Evolutionary conservation across 1,139 yeast species (phyloP).

Genomic region (Kluyveromyces sp.): DNA sequence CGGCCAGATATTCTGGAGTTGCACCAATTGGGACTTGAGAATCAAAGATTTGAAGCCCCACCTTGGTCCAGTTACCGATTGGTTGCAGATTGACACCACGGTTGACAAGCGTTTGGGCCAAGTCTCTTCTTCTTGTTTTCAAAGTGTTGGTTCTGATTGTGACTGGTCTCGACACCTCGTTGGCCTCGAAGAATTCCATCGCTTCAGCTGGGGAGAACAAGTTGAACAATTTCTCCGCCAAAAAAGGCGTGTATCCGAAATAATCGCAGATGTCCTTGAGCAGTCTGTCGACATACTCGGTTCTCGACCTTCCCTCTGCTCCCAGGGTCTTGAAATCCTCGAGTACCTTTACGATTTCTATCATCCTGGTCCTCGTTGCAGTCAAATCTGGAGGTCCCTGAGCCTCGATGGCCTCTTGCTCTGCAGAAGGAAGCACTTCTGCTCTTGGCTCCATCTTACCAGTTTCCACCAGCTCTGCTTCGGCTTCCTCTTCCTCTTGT

Average conservation of each 20-base stretch:
- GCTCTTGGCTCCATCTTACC: slow-evolving; percentile 65
- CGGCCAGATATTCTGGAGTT: slow-evolving; percentile 96
- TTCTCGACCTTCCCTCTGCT: slow-evolving; percentile 80
- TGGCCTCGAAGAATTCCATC: slow-evolving; percentile 96
- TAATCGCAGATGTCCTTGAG: slow-evolving; percentile 83
- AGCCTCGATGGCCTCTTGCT: slow-evolving; percentile 46
- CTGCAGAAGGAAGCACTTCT: slow-evolving; percentile 52
- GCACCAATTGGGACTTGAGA: slow-evolving; percentile 99
- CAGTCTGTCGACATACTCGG: slow-evolving; percentile 71
- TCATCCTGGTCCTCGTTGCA: slow-evolving; percentile 83
- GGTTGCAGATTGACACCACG: slow-evolving; percentile 97
- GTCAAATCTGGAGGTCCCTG: slow-evolving; percentile 66
- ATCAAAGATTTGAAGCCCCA: slow-evolving; percentile 92
- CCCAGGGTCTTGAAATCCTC: slow-evolving; percentile 82
- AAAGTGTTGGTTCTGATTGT: slow-evolving; percentile 95
- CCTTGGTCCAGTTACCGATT: slow-evolving; percentile 96
- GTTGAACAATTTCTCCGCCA: slow-evolving; percentile 89
- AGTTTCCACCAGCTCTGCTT: slow-evolving; percentile 59
- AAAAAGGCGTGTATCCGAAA: slow-evolving; percentile 91
- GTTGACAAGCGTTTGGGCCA: slow-evolving; percentile 90
- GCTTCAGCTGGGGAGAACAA: slow-evolving; percentile 94
- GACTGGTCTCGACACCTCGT: slow-evolving; percentile 92
- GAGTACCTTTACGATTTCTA: slow-evolving; percentile 91
- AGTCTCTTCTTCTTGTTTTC: slow-evolving; percentile 88
- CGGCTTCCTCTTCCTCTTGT: slow-evolving; percentile 71